Conservation (phyloP, 371 early-diverging fungal genomes). For the Globomyces sp. region DNA sequence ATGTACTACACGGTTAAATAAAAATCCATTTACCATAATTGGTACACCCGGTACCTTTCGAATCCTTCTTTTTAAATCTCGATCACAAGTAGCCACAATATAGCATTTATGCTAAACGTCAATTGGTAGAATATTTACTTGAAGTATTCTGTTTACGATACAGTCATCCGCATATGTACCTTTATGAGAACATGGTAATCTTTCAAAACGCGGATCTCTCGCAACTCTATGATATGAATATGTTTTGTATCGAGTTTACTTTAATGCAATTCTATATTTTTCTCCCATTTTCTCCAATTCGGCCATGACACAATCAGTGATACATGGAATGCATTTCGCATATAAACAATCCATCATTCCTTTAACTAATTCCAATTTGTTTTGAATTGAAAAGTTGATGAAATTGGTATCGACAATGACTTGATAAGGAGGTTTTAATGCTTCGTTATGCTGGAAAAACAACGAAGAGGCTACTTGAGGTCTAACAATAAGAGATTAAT, state of each 20-base stretch:
- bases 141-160: conserved; percentile 93
- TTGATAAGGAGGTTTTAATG: conserved; percentile 98
- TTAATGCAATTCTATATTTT: conserved; percentile 94
- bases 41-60: conserved; percentile 99
- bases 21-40: conserved; percentile 66
- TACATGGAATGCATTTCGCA: conserved; percentile 95
- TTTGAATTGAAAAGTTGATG: conserved; percentile 99
- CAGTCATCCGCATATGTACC: conserved; percentile 99
- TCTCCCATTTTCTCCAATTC: conserved; percentile 99
- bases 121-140: conserved; percentile 35
- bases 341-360: conserved; percentile 98
- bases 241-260: conserved; percentile 42
- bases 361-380: conserved; percentile 96
- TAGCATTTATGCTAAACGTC: conserved; percentile 84
- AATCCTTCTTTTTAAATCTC: conserved; percentile 96
- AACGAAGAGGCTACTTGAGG: conserved; percentile 92
- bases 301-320: conserved; percentile 99
- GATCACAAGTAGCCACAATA: conserved; percentile 99
- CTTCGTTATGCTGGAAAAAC: conserved; percentile 96
- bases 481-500: neutral
- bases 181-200: conserved; percentile 97
- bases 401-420: conserved; percentile 99
- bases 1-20: conserved; percentile 58
- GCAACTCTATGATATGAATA: conserved; percentile 66
- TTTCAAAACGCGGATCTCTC: conserved; percentile 93